Percentiles rank a stretch among this genome's conserved stretches.
phyloP scores from a whole-genome alignment of 768 basidiomycete genomes.

The Lactifluus pinguis region DNA sequence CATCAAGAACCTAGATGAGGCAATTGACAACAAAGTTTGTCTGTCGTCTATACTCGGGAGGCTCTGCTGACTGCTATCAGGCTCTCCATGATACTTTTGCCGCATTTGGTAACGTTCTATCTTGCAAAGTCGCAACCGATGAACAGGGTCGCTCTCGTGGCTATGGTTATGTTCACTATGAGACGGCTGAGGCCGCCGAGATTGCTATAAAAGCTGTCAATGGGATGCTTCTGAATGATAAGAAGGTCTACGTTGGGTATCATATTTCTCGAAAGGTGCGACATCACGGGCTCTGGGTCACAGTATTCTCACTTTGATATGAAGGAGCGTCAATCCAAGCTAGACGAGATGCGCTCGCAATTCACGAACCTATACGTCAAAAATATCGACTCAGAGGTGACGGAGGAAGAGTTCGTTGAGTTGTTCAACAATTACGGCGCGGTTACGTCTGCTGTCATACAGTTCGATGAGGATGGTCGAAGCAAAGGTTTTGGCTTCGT shows the following conservation, averaged over 20 bases:
- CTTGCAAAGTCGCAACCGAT: slow-evolving; percentile 98
- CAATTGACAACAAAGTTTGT: slow-evolving; percentile 90
- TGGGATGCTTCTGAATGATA: slow-evolving; percentile 98
- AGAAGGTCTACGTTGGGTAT: slow-evolving; percentile 97
- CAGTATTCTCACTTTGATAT: neutral
- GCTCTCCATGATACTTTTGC: slow-evolving; percentile 99
- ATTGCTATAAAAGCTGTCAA: slow-evolving; percentile 97
- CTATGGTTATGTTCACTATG: slow-evolving; percentile 99
- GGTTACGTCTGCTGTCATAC: slow-evolving; percentile 84
- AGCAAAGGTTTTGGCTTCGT: slow-evolving; percentile 99
- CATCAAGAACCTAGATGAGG: slow-evolving; percentile 98
- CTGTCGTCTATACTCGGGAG: neutral
- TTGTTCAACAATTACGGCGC: slow-evolving; percentile 71
- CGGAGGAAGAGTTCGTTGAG: slow-evolving; percentile 76
- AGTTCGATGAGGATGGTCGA: slow-evolving; percentile 78
- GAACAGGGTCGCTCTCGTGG: slow-evolving; percentile 94
- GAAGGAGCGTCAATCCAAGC: slow-evolving; percentile 93
- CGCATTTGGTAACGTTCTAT: slow-evolving; percentile 96
- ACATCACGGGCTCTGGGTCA: neutral
- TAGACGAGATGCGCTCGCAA: slow-evolving; percentile 94
- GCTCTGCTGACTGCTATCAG: slow-evolving; percentile 31
- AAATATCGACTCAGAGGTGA: slow-evolving; percentile 81
- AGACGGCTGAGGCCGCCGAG: slow-evolving; percentile 93
- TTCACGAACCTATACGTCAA: slow-evolving; percentile 99
- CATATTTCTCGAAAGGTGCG: slow-evolving; percentile 92